A percentile compares a stretch with the other conserved stretches of the same genome.
Conservation (phyloP, 768 basidiomycete species). For the Podaxis carcinomalis region DNA sequence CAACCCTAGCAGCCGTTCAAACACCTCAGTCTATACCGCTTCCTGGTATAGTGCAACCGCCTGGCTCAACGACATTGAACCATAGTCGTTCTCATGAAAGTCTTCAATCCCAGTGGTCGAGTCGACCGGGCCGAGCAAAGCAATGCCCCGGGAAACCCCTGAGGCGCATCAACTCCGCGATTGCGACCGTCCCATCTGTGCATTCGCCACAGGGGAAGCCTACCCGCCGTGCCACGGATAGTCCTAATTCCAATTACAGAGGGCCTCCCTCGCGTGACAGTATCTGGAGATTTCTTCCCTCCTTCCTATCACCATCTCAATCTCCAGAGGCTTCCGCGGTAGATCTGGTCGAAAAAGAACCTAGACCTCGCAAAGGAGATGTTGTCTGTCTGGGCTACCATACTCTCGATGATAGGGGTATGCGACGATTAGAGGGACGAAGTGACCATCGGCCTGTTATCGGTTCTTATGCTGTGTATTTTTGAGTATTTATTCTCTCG, state of each 20-base stretch:
- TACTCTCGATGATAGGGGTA: conserved; percentile 70
- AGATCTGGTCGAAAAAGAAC: conserved; percentile 8
- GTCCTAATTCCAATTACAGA: conserved; percentile 8
- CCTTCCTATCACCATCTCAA: conserved; percentile 37
- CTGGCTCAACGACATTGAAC: not conserved
- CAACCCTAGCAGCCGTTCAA: not conserved
- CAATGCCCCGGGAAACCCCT: not conserved
- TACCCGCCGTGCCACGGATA: conserved; percentile 14
- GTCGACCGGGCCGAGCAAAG: not conserved
- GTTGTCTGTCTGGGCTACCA: conserved; percentile 68
- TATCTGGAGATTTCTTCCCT: conserved; percentile 43
- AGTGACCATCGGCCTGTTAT: conserved; percentile 88
- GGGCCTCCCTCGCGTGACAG: conserved; percentile 13
- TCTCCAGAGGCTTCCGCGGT: conserved; percentile 18
- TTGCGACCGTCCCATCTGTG: not conserved
- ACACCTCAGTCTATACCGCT: not conserved
- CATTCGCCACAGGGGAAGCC: conserved; percentile 4
- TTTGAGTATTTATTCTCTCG: conserved; percentile 28
- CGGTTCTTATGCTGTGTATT: conserved; percentile 68
- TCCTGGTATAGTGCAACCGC: not conserved
- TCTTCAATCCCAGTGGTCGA: not conserved
- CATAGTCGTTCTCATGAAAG: conserved; percentile 2
- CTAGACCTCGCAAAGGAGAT: conserved; percentile 54
- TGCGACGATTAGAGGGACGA: conserved; percentile 72
- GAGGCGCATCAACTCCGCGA: not conserved